Conservation (phyloP, 805 yeast species). For the Ogataea nakhonphanomensis region DNA sequence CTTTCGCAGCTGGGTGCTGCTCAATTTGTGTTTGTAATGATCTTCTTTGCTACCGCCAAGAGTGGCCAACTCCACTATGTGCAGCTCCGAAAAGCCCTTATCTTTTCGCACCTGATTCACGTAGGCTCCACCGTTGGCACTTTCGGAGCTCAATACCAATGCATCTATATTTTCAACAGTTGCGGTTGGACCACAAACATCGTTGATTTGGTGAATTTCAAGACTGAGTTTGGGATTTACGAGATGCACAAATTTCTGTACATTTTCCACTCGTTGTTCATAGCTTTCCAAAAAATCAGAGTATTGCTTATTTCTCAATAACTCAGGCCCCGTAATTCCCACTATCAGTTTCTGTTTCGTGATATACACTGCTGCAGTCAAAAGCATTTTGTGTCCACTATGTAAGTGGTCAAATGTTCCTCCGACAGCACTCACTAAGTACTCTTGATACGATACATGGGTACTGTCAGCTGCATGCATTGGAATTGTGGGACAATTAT, state of each 20-base stretch:
- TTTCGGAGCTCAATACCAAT: conserved; percentile 77
- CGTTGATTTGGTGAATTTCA: conserved; percentile 64
- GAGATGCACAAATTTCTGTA: conserved; percentile 45
- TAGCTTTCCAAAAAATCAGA: conserved; percentile 61
- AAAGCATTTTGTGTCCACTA: conserved; percentile 86
- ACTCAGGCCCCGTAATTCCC: conserved; percentile 77
- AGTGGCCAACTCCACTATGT: conserved; percentile 54
- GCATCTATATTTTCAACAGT: conserved; percentile 69
- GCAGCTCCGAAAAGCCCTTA: conserved; percentile 51
- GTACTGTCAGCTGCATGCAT: no score
- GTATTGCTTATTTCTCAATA: conserved; percentile 72
- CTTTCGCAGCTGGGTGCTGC: conserved; percentile 77
- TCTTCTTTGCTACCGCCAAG: conserved; percentile 51
- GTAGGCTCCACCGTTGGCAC: conserved; percentile 66
- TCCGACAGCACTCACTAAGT: conserved; percentile 61
- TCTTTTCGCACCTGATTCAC: conserved; percentile 65
- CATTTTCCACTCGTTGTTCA: conserved; percentile 45
- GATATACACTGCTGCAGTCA: conserved; percentile 68
- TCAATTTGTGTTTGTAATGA: conserved; percentile 66
- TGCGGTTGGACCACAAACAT: conserved; percentile 94
- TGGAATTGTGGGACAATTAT: no score
- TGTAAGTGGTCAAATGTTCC: conserved; percentile 98
- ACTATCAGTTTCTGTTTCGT: conserved; percentile 56
- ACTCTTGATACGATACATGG: conserved; percentile 9
- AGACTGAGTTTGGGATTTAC: conserved; percentile 45